Percentiles rank a stretch among this genome's conserved stretches.
phyloP scores from a whole-genome alignment of 2,329 filamentous ascomycete genomes.

The Verticillium zaregamsianum region DNA sequence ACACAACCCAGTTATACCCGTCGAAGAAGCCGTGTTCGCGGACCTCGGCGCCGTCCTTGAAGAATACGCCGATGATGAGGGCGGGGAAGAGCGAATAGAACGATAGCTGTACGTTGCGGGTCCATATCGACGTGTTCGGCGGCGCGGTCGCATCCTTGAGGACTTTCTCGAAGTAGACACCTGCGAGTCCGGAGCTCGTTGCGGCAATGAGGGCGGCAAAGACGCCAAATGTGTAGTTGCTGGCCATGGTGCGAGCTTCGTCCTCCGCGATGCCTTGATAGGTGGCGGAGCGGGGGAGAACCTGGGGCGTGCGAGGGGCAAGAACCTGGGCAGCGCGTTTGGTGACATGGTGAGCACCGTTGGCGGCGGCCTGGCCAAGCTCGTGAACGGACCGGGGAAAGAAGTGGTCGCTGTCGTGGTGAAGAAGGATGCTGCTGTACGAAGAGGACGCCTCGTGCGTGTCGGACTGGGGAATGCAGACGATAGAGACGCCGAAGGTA shows the following conservation, averaged over 20 bases:
- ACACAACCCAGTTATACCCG: conserved; percentile 90
- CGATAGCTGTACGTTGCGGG: conserved; percentile 89
- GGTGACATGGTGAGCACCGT: conserved; percentile 44
- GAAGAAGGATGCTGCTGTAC: conserved; percentile 56
- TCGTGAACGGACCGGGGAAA: conserved; percentile 79
- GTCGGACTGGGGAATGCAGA: conserved; percentile 67
- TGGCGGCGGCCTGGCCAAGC: conserved; percentile 51
- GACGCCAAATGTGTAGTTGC: conserved; percentile 79
- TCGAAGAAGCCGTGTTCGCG: conserved; percentile 85
- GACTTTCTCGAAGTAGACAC: conserved; percentile 87
- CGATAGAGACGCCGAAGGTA: conserved; percentile 76
- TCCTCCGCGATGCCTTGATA: conserved; percentile 82
- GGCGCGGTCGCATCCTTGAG: conserved; percentile 76
- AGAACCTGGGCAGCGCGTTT: conserved; percentile 42
- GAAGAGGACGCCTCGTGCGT: conserved; percentile 35
- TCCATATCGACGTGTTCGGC: conserved; percentile 70
- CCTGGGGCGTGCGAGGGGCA: conserved; percentile 42
- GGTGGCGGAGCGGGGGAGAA: conserved; percentile 60
- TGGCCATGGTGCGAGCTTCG: conserved; percentile 42
- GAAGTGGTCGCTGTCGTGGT: conserved; percentile 61
- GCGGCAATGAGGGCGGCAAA: conserved; percentile 75
- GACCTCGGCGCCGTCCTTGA: conserved; percentile 82
- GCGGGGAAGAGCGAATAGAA: conserved; percentile 93
- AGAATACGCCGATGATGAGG: conserved; percentile 78
- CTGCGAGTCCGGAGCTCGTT: conserved; percentile 75